Conservation (phyloP, 2,329 filamentous ascomycete genomes). For the Colletotrichum magnum region DNA sequence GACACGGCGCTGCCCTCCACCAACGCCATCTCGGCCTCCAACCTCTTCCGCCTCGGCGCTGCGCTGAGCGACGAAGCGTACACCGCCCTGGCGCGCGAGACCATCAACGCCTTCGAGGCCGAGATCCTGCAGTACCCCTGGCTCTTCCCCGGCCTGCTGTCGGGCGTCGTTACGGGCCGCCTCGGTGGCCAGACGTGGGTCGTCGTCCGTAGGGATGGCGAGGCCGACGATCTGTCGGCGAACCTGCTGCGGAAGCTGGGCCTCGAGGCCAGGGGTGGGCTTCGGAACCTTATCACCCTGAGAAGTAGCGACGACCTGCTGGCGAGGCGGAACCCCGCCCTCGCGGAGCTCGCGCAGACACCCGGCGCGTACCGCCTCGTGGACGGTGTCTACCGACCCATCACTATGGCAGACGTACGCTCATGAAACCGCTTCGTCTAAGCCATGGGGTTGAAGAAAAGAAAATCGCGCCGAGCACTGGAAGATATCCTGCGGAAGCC, state of each 20-base stretch:
- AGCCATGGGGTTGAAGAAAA: background rate
- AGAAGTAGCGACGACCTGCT: slow-evolving; percentile 42
- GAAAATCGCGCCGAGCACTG: background rate
- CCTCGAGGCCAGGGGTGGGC: slow-evolving; percentile 46
- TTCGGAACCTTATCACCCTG: slow-evolving; percentile 46
- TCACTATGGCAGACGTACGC: slow-evolving; percentile 40
- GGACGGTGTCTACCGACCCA: slow-evolving; percentile 42
- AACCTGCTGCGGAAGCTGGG: slow-evolving; percentile 42
- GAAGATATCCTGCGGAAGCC: background rate
- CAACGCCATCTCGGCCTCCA: slow-evolving; percentile 88
- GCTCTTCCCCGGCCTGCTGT: slow-evolving; percentile 86
- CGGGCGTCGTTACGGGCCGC: slow-evolving; percentile 80
- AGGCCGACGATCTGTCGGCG: slow-evolving; percentile 33
- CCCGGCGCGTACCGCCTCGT: slow-evolving; percentile 43
- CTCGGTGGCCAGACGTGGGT: slow-evolving; percentile 71
- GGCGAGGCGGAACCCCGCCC: slow-evolving; percentile 42
- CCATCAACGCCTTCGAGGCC: slow-evolving; percentile 87
- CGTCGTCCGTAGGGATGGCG: slow-evolving; percentile 40
- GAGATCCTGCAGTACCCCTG: slow-evolving; percentile 95
- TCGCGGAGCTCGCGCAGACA: slow-evolving; percentile 42
- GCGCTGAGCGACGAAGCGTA: slow-evolving; percentile 78
- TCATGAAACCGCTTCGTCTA: background rate
- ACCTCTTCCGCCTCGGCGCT: slow-evolving; percentile 84
- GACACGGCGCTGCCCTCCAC: slow-evolving; percentile 92
- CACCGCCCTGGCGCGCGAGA: slow-evolving; percentile 76